Conservation (phyloP, 2,329 filamentous ascomycete genomes). For the Pestalotiopsis fici region DNA sequence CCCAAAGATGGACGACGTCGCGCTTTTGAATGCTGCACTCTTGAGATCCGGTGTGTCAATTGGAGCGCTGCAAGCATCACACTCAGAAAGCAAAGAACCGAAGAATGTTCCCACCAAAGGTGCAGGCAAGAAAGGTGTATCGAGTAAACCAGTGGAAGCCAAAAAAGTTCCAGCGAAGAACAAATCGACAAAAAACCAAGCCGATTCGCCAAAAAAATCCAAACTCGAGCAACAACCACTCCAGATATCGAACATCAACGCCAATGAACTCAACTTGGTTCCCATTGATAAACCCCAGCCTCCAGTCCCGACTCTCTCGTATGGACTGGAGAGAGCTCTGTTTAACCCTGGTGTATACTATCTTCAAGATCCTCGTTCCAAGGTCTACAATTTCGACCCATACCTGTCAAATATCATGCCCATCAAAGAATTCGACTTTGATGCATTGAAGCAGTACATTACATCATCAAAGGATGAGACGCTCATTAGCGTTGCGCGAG, state of each 20-base stretch:
- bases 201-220: neutral
- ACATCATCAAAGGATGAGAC: conserved; percentile 84
- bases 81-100: neutral
- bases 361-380: conserved; percentile 83
- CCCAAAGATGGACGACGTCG: no score
- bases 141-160: no score
- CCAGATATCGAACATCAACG: conserved; percentile 19
- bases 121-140: no score
- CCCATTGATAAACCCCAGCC: conserved; percentile 34
- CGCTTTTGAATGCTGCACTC: no score
- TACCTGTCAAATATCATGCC: conserved; percentile 94
- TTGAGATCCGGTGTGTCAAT: neutral
- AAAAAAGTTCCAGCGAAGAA: neutral
- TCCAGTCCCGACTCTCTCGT: conserved; percentile 62
- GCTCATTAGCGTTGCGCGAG: conserved; percentile 67
- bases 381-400: conserved; percentile 95
- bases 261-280: conserved; percentile 24
- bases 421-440: conserved; percentile 87
- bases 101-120: neutral
- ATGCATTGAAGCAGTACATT: conserved; percentile 81
- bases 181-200: neutral
- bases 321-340: conserved; percentile 83
- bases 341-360: conserved; percentile 95
- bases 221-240: neutral
- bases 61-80: no score